Base-by-base conservation (phyloP, 805 yeast genomes). In the Candida coquimbonensis region DNA sequence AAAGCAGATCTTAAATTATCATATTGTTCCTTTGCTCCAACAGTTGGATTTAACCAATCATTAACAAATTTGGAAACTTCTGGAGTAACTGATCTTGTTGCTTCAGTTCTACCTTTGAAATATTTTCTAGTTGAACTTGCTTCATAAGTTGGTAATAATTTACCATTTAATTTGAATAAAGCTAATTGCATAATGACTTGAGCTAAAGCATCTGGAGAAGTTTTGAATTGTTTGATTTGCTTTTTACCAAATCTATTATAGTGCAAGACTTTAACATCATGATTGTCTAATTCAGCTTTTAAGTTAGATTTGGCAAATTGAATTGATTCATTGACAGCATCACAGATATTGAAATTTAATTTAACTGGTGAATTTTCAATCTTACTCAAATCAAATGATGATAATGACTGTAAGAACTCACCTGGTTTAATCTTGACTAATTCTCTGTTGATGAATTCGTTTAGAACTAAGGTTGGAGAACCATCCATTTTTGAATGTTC, bases 401-500 rank as follows among this genome's bases (percentile, higher is more conserved):
- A 46, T 39, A 57, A 47, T 5, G 53, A 43, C 24, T 48, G 38
- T 42, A 55, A 49, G 43, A 66, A 68, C 39, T 53, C 51, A 11
- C 43, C 36, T 21, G 63, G 63, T 55, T 77, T 67, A 59, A 77
- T 62, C 58, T 77, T 73, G 46, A 64, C 50, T 47, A 90, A 66
- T 54, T 78, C 75, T 44, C 73, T 73, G 52, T 80, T 73, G 36
- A 91, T 73, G 59, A 73, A 81, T 66, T 88, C 88, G 65, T 91
- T 91, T 69, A 91, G 69, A 53, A 88, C 81, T 59, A 87, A 79
- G 29, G 96, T 91, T 61, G 97, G 96, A 9, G 96, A 87, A 51
- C 98, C 99, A 66, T 91, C 99, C 98, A 91, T 91, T 72, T 80
- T 85, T 21, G 97, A 88, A 71, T 91, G 99, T 70, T 91, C 99